Percentiles rank a stretch among this genome's conserved stretches.
Conservation (phyloP, 495 filamentous ascomycete genomes). For the Penicillium alfredii region DNA sequence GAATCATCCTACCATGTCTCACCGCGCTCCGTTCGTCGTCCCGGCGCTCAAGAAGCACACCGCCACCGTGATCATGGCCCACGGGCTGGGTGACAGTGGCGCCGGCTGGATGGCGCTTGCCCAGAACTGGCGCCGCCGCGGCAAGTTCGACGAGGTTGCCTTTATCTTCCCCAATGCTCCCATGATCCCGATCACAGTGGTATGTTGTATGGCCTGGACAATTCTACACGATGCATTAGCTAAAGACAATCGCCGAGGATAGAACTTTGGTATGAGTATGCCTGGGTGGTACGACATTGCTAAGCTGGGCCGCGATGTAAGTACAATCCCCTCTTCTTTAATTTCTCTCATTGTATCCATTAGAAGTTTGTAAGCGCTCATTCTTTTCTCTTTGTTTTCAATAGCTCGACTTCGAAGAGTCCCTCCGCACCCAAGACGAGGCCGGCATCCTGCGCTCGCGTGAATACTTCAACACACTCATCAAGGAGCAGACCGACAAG, state of each 20-base stretch:
- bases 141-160: conserved; percentile 80
- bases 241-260: background rate
- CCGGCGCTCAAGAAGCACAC: conserved; percentile 88
- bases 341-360: too few relatives aligned
- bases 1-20: conserved; percentile 49
- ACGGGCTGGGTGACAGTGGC: conserved; percentile 63
- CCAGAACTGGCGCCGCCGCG: conserved; percentile 80
- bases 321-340: conserved; percentile 2
- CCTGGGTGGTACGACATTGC: conserved; percentile 92
- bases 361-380: too few relatives aligned
- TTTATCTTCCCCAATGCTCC: conserved; percentile 97
- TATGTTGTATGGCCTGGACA: too few relatives aligned
- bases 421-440: conserved; percentile 62
- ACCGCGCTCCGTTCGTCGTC: conserved; percentile 60
- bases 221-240: background rate
- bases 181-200: conserved; percentile 76
- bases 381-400: conserved; percentile 1
- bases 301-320: conserved; percentile 46
- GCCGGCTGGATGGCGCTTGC: conserved; percentile 60
- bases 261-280: conserved; percentile 81
- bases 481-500: conserved; percentile 74
- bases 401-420: conserved; percentile 44
- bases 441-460: conserved; percentile 66
- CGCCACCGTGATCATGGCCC: conserved; percentile 88
- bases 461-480: conserved; percentile 70